Base-by-base conservation (phyloP, 1,284 basidiomycete genomes). In the Phylloporus sp. region DNA sequence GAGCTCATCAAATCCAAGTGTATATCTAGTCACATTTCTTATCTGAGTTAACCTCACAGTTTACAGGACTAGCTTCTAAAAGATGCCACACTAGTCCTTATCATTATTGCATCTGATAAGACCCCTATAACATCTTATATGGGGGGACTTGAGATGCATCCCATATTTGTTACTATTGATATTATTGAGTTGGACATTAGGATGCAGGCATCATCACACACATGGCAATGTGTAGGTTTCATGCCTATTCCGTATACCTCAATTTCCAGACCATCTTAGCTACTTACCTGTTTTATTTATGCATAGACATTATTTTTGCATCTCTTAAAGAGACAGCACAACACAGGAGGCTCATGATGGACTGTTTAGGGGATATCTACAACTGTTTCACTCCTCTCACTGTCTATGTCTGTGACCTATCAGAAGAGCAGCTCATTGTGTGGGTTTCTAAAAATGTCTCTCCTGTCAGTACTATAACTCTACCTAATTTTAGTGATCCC, bases 131-230 rank as follows among this genome's bases (percentile, higher is more conserved):
- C 64, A 5, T 4, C 29, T 3, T 53, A 63, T 7, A 67, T 41
- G 19, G 64, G 68, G 5, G 60, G 58, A 4, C 39, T 67, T 4
- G 56, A 67, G 20, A 65, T 66, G 66, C 63, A 67, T 25, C 66
- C 66, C 3, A 11, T 67, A 4, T 70, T 67, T 32, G 23, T 70
- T 5, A 67, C 61, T 2, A 65, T 70, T 41, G 63, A 52, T 1
- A 67, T 67, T 39, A 70, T 70, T 14, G 49, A 66, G 23, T 61
- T 49, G 1, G 62, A 69, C 20, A 43, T 69, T 10, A 41, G 56
- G 10, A 69, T 69, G 68, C 29, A 64, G 25, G 68, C 47, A 1
- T 62, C 56, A 10, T 64, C 63, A 2, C 60, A 69, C 47, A 45
- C 65, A 3, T 69, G 62, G 68, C 23, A 23, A n/a, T 66, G 68